phyloP scores from a whole-genome alignment of 2,329 filamentous ascomycete species.

The Neospermospora avenae region DNA sequence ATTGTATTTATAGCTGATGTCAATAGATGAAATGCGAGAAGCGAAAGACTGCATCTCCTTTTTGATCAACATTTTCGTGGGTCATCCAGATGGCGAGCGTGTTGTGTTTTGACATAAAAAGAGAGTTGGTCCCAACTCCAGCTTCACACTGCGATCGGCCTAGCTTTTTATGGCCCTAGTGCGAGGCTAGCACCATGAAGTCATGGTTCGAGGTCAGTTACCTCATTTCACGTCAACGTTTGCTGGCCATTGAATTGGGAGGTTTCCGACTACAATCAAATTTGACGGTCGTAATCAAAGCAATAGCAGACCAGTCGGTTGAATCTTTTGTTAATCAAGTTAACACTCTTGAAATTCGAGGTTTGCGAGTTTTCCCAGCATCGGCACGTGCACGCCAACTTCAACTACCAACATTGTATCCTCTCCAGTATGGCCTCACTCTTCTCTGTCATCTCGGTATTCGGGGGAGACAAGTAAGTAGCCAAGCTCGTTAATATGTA shows the following conservation, averaged over 20 bases:
- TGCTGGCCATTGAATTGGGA: too few species aligned
- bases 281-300: too few species aligned
- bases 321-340: not conserved
- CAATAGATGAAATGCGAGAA: not conserved
- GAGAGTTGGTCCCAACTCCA: too few species aligned
- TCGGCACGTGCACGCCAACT: not conserved
- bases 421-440: slow-evolving; percentile 11
- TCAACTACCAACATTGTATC: not conserved
- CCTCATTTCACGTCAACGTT: too few species aligned
- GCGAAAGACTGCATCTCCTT: not conserved
- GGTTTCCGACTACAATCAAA: too few species aligned
- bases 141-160: not conserved
- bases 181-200: too few species aligned
- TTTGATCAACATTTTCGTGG: not conserved
- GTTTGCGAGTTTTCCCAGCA: not conserved
- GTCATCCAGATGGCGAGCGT: not conserved
- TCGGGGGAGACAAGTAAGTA: slow-evolving; percentile 30
- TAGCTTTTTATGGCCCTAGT: too few species aligned
- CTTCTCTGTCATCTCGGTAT: slow-evolving; percentile 16
- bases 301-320: slow-evolving; percentile 7
- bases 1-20: not conserved
- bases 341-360: not conserved
- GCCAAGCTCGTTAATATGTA: not conserved
- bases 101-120: not conserved
- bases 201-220: too few species aligned